These are phyloP conservation scores for Phylloporus scabripes DNA, from an alignment of 768 basidiomycete genomes.

Conservation along the genomic window DNA sequence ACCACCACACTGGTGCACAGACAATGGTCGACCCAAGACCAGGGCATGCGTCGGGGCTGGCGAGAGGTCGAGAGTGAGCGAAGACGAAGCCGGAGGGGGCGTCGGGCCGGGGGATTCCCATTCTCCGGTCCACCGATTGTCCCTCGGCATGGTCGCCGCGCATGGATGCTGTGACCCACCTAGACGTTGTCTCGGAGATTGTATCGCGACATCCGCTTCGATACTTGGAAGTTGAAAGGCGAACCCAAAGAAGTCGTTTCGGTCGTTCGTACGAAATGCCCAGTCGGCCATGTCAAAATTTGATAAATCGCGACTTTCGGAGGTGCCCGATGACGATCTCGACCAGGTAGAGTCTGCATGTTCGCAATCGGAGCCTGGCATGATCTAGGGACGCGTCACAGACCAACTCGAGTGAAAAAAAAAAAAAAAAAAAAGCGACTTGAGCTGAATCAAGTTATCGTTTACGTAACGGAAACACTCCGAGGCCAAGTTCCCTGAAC, in stretches of 20 bases:
- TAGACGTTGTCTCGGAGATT: background rate
- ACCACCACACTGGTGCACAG: background rate
- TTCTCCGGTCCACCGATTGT: background rate
- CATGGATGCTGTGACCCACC: background rate
- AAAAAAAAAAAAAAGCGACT: too few relatives aligned
- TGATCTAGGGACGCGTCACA: background rate
- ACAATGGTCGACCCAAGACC: background rate
- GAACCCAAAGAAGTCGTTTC: background rate
- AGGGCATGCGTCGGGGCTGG: background rate
- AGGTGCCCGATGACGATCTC: background rate
- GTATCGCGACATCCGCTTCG: background rate
- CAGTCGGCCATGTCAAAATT: background rate
- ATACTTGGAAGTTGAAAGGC: background rate
- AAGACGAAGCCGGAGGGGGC: constrained; percentile 22
- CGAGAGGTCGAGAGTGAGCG: constrained; percentile 3
- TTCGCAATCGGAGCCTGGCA: background rate
- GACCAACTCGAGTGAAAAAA: background rate
- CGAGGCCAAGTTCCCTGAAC: too few relatives aligned
- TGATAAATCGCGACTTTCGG: background rate
- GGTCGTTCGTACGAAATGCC: background rate
- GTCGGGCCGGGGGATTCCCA: constrained; percentile 4
- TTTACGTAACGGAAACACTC: too few relatives aligned
- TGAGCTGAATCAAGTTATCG: too few relatives aligned
- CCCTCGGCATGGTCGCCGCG: constrained; percentile 4
- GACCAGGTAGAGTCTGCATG: background rate